phyloP scores from a whole-genome alignment of 2,329 filamentous ascomycete genomes.

The Aspergillus phoenicis region DNA sequence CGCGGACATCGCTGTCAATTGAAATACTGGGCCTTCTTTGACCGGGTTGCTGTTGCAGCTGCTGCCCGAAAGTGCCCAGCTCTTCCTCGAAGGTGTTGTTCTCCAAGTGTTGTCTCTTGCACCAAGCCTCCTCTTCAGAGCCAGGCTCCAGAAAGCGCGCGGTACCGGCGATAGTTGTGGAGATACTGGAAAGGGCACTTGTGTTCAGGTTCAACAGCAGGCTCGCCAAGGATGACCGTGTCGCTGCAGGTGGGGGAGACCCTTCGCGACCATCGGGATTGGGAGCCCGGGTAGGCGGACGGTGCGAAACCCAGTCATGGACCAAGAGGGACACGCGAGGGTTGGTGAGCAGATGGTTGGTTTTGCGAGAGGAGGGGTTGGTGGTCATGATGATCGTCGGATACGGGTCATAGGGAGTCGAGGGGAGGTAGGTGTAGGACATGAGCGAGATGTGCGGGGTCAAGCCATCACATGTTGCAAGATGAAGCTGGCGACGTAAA shows the following conservation, averaged over 20 bases:
- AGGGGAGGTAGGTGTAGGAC: slow-evolving; percentile 97
- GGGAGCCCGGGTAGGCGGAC: slow-evolving; percentile 71
- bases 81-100: slow-evolving; percentile 82
- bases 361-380: slow-evolving; percentile 69
- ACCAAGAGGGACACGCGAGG: slow-evolving; percentile 91
- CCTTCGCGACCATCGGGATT: slow-evolving; percentile 58
- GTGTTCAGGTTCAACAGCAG: slow-evolving; percentile 91
- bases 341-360: slow-evolving; percentile 78
- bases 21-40: slow-evolving; percentile 58
- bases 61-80: slow-evolving; percentile 46
- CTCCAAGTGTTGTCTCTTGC: slow-evolving; percentile 78
- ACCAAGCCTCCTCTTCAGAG: slow-evolving; percentile 82
- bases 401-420: slow-evolving; percentile 66
- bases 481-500: slow-evolving; percentile 70
- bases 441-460: slow-evolving; percentile 92
- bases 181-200: slow-evolving; percentile 82
- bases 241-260: slow-evolving; percentile 63
- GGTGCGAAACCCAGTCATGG: slow-evolving; percentile 95
- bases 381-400: slow-evolving; percentile 96
- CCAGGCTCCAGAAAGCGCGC: slow-evolving; percentile 73
- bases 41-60: slow-evolving; percentile 30
- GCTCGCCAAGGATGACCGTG: slow-evolving; percentile 74
- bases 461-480: slow-evolving; percentile 84
- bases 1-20: slow-evolving; percentile 76
- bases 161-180: slow-evolving; percentile 88